Evolutionary conservation across 192 early-diverging fungal species (phyloP), one percentile per base, ranked within the genome.

Genomic region (Mortierella antarctica): DNA sequence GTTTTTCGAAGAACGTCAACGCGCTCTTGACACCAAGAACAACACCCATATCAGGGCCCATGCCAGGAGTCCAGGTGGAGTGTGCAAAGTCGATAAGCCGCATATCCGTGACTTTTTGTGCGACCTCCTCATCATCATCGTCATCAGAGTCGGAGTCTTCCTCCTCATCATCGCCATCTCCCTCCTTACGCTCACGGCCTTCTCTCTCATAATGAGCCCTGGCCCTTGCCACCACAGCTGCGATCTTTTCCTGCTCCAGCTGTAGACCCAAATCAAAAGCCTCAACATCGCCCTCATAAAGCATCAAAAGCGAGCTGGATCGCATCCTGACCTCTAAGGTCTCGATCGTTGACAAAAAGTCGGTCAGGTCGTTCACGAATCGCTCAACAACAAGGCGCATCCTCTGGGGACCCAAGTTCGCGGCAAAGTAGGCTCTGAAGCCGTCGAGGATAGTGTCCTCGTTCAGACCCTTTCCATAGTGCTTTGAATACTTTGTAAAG

Each of bases 11-110:
- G 14, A 90, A 78, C 23, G 75, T 61, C 18, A 92, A 73, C 15
- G 92, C 67, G 51, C 84, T 93, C 64, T 81, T 65, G 44, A 96
- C 67, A 7, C 94, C 95, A 58, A 89, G 55, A 17, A 96, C 59
- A 46, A 90, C 88, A 17, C 89, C 87, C 31, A 89, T 89, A 82
- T 97, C 95, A 11, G 78, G 87, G 3, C 92, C 92, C 55, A 82
- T 67, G 23, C 86, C 86, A 31, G 88, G 80, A 10, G 70, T 69
- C 83, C 94, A 96, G 50, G 86, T 82, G 14, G 94, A 92, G 82
- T 96, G 96, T 5, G 91, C 94, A 93, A 97, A 97, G 78, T 98
- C 97, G 69, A 98, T 97, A 12, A 94, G 55, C 39, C 88, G 88
- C 61, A 94, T 73, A 65, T 94, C 90, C 1, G 89, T 84, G 57